Evolutionary conservation across 768 basidiomycete genomes (phyloP).

Genomic region (Russula dissimulans): DNA sequence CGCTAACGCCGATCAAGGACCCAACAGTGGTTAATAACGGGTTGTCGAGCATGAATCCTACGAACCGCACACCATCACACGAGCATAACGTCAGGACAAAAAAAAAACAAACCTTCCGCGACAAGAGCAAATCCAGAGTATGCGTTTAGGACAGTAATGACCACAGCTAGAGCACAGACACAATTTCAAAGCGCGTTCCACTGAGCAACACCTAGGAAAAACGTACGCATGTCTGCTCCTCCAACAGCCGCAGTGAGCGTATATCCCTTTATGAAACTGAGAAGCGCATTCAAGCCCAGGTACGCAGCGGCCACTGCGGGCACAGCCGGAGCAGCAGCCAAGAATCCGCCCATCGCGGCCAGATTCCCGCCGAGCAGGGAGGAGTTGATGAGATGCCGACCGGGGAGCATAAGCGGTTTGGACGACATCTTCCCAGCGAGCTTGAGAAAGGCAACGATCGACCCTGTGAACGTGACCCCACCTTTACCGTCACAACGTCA

Average conservation of each 20-base stretch:
- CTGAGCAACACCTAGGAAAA: too few relatives aligned
- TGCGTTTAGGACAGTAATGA: conserved; percentile 85
- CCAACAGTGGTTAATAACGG: conserved; percentile 76
- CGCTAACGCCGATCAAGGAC: conserved; percentile 82
- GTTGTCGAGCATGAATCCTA: conserved; percentile 84
- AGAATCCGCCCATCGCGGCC: conserved; percentile 67
- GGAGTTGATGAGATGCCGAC: conserved; percentile 66
- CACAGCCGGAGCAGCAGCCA: conserved; percentile 57
- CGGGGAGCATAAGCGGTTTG: conserved; percentile 62
- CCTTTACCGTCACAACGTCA: conserved; percentile 29
- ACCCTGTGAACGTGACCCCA: conserved; percentile 85
- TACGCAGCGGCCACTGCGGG: conserved; percentile 73
- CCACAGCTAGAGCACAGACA: conserved; percentile 48
- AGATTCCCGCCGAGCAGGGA: conserved; percentile 65
- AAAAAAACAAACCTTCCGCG: conserved; percentile 51
- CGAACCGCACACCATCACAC: neutral
- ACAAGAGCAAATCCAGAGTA: conserved; percentile 89
- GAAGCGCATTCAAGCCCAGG: conserved; percentile 57
- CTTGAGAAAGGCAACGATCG: conserved; percentile 83
- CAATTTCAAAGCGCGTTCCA: neutral
- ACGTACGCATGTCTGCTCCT: conserved; percentile 87
- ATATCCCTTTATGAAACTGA: conserved; percentile 80
- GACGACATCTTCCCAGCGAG: conserved; percentile 76
- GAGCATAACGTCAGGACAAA: neutral
- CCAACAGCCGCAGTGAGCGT: conserved; percentile 90